Percentiles rank a stretch among this genome's conserved stretches.
phyloP scores from a whole-genome alignment of 2,329 filamentous ascomycete genomes.

The Chrysoporthe cubensis region DNA sequence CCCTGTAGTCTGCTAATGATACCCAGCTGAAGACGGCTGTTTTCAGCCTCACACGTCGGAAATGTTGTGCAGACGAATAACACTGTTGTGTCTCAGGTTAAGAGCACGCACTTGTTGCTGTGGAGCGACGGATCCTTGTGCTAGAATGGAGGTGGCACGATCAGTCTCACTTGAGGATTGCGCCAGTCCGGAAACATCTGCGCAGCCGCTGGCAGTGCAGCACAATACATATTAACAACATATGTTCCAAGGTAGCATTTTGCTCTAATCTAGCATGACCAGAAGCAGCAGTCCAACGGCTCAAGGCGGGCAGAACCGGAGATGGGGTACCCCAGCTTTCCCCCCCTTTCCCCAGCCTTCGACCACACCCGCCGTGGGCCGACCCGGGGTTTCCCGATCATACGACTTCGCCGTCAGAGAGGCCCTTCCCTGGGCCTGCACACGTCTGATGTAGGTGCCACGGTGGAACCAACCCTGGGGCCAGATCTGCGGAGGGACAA shows the following conservation, averaged over 20 bases:
- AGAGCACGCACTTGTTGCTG: background rate
- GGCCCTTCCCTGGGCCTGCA: background rate
- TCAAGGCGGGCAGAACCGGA: conserved; percentile 9
- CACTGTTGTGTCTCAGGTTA: background rate
- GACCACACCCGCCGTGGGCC: conserved; percentile 20
- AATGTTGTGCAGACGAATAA: background rate
- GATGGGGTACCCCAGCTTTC: conserved; percentile 9
- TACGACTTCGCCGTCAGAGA: conserved; percentile 27
- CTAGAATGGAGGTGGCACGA: background rate
- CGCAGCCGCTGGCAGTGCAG: background rate
- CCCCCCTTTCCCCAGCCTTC: background rate
- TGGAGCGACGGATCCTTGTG: background rate
- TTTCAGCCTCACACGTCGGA: background rate
- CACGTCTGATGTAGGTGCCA: conserved; percentile 23
- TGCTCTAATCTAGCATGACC: background rate
- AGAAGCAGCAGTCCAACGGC: background rate
- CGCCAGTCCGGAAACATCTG: background rate
- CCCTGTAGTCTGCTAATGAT: too few species aligned
- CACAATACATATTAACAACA: background rate
- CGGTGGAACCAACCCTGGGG: conserved; percentile 26
- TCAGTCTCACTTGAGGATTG: background rate
- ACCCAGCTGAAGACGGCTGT: background rate
- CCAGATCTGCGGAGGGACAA: conserved; percentile 16
- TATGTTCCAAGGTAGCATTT: background rate
- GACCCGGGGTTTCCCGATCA: conserved; percentile 29